Percentiles rank a stretch among this genome's conserved stretches.
Conservation (phyloP, 23 red algal species). For the Gracilaria domingensis region DNA sequence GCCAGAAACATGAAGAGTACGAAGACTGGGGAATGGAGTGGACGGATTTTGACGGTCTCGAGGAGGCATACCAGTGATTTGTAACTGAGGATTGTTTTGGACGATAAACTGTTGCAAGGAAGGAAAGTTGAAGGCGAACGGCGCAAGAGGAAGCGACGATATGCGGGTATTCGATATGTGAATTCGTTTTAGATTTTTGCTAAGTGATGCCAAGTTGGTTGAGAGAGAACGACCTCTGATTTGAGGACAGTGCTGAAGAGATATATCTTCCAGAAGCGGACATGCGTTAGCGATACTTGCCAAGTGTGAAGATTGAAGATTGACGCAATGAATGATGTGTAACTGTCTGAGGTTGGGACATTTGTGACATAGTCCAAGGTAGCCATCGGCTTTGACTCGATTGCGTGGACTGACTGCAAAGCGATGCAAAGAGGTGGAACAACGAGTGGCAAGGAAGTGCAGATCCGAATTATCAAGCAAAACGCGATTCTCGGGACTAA, state of each 20-base stretch:
- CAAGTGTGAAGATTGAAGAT: neutral
- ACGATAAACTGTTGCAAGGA: neutral
- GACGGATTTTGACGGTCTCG: neutral
- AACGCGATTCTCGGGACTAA: neutral
- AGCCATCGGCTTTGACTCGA: neutral
- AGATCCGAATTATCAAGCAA: neutral
- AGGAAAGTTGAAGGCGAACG: neutral
- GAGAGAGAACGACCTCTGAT: neutral
- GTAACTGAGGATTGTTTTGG: neutral
- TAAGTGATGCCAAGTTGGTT: neutral
- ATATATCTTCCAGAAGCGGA: slow-evolving; percentile 1
- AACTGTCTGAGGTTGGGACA: neutral
- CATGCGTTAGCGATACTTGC: neutral
- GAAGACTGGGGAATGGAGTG: neutral
- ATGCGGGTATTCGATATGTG: neutral
- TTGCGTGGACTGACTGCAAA: neutral
- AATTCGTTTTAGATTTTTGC: neutral
- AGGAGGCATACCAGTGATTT: neutral
- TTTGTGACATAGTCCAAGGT: neutral
- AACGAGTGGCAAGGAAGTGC: neutral
- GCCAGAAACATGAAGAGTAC: neutral
- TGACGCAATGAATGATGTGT: slow-evolving; percentile 11
- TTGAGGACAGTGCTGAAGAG: neutral
- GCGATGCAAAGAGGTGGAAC: neutral
- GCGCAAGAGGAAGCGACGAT: neutral